Conservation (phyloP, 1,284 basidiomycete genomes). For the Cutaneotrichosporon mucoides region DNA sequence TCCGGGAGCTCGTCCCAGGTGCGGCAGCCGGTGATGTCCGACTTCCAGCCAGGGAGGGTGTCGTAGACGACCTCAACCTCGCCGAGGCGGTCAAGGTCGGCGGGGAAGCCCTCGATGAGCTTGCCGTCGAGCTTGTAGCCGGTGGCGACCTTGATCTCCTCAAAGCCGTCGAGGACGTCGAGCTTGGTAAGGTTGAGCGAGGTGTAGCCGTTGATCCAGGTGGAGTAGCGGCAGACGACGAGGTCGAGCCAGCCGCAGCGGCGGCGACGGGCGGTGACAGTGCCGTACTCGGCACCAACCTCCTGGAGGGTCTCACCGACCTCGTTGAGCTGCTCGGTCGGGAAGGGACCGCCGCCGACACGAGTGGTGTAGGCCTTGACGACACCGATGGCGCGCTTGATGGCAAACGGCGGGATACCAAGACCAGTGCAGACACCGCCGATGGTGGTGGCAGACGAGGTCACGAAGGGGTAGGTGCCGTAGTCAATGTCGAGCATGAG, state of each 20-base stretch:
- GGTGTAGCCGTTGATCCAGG: constrained; percentile 94
- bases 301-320: constrained; percentile 86
- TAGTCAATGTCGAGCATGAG: constrained; percentile 98
- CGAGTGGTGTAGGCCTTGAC: constrained; percentile 97
- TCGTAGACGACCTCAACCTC: constrained; percentile 84
- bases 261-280: constrained; percentile 84
- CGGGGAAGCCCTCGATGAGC: constrained; percentile 82
- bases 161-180: constrained; percentile 80
- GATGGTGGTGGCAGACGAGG: constrained; percentile 85
- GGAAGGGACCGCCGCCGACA: constrained; percentile 96
- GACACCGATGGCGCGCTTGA: constrained; percentile 84
- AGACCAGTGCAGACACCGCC: constrained; percentile 94
- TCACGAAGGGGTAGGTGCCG: constrained; percentile 96
- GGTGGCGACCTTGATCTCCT: constrained; percentile 84
- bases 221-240: constrained; percentile 89
- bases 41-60: constrained; percentile 89
- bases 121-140: constrained; percentile 75
- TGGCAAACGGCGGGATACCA: constrained; percentile 82
- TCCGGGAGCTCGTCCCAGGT: constrained; percentile 74
- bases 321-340: constrained; percentile 87
- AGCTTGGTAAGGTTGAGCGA: constrained; percentile 92
- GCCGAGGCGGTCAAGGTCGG: constrained; percentile 77
- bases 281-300: constrained; percentile 86
- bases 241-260: constrained; percentile 98
- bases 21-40: constrained; percentile 64